A percentile compares a stretch with the other conserved stretches of the same genome.
Conservation (phyloP, 2,329 filamentous ascomycete species). For the Thelonectria blattea region DNA sequence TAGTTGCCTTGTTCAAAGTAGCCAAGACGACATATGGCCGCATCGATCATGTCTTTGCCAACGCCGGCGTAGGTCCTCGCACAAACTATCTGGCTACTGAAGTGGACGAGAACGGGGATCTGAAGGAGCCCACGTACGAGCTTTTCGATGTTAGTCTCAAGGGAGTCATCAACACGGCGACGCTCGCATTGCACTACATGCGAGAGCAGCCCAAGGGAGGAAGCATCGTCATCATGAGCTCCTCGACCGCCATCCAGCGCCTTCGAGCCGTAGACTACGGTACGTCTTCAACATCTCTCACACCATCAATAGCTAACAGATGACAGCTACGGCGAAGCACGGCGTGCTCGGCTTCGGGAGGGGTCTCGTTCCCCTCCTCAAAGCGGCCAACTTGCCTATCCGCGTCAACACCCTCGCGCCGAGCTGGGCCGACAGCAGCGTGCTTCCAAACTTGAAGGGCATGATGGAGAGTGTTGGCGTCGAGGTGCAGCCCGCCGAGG, state of each 20-base stretch:
- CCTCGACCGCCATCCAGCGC: slow-evolving; percentile 56
- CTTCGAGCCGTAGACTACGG: slow-evolving; percentile 59
- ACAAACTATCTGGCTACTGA: slow-evolving; percentile 53
- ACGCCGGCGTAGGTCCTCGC: slow-evolving; percentile 59
- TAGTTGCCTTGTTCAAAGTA: slow-evolving; percentile 57
- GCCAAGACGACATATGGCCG: slow-evolving; percentile 70
- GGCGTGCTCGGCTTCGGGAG: slow-evolving; percentile 60
- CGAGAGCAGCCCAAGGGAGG: slow-evolving; percentile 53
- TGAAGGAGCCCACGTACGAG: slow-evolving; percentile 50
- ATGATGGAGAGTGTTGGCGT: slow-evolving; percentile 48
- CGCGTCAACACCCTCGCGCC: slow-evolving; percentile 63
- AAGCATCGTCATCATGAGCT: slow-evolving; percentile 61
- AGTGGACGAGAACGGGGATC: slow-evolving; percentile 56
- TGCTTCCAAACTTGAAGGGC: slow-evolving; percentile 48
- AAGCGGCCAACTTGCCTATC: slow-evolving; percentile 49
- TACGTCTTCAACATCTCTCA: slow-evolving; percentile 16
- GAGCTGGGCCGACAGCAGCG: slow-evolving; percentile 59
- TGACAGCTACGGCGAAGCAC: slow-evolving; percentile 57
- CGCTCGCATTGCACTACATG: slow-evolving; percentile 57
- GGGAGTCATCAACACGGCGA: slow-evolving; percentile 56
- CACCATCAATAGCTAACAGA: slow-evolving; percentile 4
- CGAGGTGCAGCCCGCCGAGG: slow-evolving; percentile 51
- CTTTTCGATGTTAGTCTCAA: slow-evolving; percentile 58
- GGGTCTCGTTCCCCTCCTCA: slow-evolving; percentile 49
- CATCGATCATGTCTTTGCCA: slow-evolving; percentile 77